Evolutionary conservation across 2,329 filamentous ascomycete species (phyloP).

Genomic region (Ilyonectria destructans): DNA sequence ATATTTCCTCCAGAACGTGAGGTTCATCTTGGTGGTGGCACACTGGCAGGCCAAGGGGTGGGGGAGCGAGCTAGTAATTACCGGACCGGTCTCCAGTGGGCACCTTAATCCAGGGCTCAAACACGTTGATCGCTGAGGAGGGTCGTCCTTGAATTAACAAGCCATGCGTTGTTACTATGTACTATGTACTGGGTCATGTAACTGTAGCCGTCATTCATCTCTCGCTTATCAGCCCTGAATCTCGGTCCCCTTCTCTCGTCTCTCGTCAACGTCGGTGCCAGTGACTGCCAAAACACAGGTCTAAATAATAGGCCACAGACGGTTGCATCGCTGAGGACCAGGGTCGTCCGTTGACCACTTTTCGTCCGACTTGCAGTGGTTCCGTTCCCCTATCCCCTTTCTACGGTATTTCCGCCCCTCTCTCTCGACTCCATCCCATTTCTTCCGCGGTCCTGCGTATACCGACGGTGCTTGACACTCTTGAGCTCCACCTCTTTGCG

Average conservation of each 20-base stretch:
- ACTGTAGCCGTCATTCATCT: neutral
- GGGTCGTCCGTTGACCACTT: neutral
- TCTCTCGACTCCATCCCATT: constrained; percentile 1
- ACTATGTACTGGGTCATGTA: too few species aligned
- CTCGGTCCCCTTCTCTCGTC: neutral
- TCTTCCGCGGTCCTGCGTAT: neutral
- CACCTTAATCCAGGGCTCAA: neutral
- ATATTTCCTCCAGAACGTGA: neutral
- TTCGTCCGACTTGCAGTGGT: neutral
- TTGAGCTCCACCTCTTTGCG: too few species aligned
- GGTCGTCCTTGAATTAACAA: neutral
- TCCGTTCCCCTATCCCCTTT: constrained; percentile 16
- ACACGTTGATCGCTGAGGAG: neutral
- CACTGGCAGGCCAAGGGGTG: neutral
- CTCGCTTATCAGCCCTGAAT: neutral
- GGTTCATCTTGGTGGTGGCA: neutral
- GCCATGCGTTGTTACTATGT: neutral
- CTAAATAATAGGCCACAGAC: neutral
- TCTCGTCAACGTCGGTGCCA: neutral
- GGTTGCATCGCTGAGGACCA: constrained; percentile 12
- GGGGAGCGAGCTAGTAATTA: neutral
- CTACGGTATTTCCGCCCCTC: constrained; percentile 12
- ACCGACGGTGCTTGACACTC: too few species aligned
- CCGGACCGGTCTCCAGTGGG: neutral
- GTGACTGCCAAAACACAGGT: neutral